Conservation (phyloP, 148 eudicot genomes). For the Chenopodium suecicum region DNA sequence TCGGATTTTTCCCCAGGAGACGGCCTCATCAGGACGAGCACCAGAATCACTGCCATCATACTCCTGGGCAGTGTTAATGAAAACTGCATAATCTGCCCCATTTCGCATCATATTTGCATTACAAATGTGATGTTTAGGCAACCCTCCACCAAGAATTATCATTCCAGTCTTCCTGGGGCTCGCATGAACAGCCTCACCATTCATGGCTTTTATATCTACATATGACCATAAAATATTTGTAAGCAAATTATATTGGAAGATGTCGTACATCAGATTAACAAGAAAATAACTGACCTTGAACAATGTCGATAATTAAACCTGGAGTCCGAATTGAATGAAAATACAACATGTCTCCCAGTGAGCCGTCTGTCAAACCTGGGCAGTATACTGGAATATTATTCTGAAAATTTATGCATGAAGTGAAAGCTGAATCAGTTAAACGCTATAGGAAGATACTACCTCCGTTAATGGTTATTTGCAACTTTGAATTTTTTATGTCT, state of each 20-base stretch:
- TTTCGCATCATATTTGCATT: constrained; percentile 94
- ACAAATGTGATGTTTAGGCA: constrained; percentile 88
- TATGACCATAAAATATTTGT: neutral
- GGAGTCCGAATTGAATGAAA: constrained; percentile 75
- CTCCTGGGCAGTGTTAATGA: constrained; percentile 86
- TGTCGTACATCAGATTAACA: neutral
- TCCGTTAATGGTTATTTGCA: too few relatives aligned
- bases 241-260: neutral
- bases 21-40: constrained; percentile 87
- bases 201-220: constrained; percentile 77
- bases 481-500: too few relatives aligned
- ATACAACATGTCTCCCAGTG: constrained; percentile 88
- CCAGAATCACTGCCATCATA: constrained; percentile 80
- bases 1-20: constrained; percentile 78
- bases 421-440: neutral
- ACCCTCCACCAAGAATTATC: constrained; percentile 82
- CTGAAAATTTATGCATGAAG: constrained; percentile 32
- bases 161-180: constrained; percentile 79
- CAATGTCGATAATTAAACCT: constrained; percentile 71
- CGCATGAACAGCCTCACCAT: constrained; percentile 51
- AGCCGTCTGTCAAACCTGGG: constrained; percentile 90
- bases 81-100: constrained; percentile 85
- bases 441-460: too few relatives aligned
- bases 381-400: constrained; percentile 81
- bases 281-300: constrained; percentile 51